Percentiles rank a stretch among this genome's conserved stretches.
Evolutionary conservation across 805 yeast genomes (phyloP).

Genomic region (Tetrapisispora taiwanensis): DNA sequence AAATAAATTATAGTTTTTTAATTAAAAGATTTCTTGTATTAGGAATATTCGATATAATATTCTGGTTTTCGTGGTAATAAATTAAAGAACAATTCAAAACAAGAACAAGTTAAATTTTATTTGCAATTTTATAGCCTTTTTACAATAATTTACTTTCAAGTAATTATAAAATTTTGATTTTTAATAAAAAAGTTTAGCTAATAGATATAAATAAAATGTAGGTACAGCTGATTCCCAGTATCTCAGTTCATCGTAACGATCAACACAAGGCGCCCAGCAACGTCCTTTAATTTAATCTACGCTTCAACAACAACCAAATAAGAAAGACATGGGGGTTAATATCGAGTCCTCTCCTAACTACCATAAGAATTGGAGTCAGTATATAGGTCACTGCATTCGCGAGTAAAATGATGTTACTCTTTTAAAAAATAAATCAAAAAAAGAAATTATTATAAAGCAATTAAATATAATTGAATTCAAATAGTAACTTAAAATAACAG

Average conservation of each 20-base stretch:
- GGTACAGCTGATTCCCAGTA: constrained; percentile 35
- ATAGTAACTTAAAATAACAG: neutral
- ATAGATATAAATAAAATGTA: constrained; percentile 11
- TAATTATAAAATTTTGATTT: too few relatives aligned
- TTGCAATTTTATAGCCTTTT: too few relatives aligned
- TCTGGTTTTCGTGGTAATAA: too few relatives aligned
- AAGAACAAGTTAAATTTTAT: too few relatives aligned
- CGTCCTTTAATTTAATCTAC: constrained; percentile 27
- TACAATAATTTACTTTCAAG: too few relatives aligned
- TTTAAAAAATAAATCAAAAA: constrained; percentile 1
- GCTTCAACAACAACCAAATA: constrained; percentile 15
- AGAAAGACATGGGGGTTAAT: constrained; percentile 8
- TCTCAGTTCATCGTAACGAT: constrained; percentile 21
- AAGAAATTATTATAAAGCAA: too few relatives aligned
- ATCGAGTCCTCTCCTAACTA: constrained; percentile 9
- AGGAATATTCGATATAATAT: too few relatives aligned
- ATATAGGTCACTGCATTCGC: constrained; percentile 12
- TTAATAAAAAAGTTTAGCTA: too few relatives aligned
- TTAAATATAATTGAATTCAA: neutral
- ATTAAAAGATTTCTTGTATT: neutral
- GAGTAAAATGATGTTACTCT: constrained; percentile 24
- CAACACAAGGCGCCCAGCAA: constrained; percentile 37
- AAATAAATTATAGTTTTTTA: too few relatives aligned
- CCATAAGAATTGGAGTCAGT: constrained; percentile 8
- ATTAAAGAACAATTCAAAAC: too few relatives aligned